Evolutionary conservation across 176 grass and related monocot species (phyloP).

Genomic region (Oropetium thomaeum): DNA sequence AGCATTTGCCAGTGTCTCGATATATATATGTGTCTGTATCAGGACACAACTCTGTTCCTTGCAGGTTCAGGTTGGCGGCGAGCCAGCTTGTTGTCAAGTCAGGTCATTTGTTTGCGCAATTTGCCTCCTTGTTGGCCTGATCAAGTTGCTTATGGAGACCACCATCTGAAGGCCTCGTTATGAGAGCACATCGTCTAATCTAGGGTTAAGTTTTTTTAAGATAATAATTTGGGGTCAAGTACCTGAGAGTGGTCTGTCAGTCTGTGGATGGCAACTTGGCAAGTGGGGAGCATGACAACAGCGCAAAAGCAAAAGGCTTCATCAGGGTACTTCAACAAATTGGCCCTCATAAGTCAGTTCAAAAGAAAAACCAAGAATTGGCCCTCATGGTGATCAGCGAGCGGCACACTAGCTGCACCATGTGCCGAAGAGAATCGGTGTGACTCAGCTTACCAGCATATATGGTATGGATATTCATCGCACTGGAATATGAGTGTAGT

Average conservation of each 20-base stretch:
- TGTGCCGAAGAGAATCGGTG: background rate
- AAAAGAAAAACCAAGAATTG: too few relatives aligned
- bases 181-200: background rate
- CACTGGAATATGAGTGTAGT: too few relatives aligned
- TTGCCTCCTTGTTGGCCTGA: constrained; percentile 5
- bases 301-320: background rate
- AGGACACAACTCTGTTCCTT: constrained; percentile 21
- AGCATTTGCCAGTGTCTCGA: too few relatives aligned
- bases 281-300: constrained; percentile 12
- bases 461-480: too few relatives aligned
- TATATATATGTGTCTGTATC: too few relatives aligned
- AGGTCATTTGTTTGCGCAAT: too few relatives aligned
- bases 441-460: background rate
- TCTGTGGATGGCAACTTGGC: constrained; percentile 39
- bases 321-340: background rate
- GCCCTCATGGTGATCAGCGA: background rate
- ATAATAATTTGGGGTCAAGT: too few relatives aligned
- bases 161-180: constrained; percentile 20
- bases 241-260: constrained; percentile 23
- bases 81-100: too few relatives aligned
- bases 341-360: background rate
- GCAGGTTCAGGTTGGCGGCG: constrained; percentile 10
- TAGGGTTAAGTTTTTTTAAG: constrained; percentile 19
- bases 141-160: constrained; percentile 9
- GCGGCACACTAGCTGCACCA: background rate